Conservation (phyloP, 1,139 yeast genomes). For the Yamadazyma taylorii region DNA sequence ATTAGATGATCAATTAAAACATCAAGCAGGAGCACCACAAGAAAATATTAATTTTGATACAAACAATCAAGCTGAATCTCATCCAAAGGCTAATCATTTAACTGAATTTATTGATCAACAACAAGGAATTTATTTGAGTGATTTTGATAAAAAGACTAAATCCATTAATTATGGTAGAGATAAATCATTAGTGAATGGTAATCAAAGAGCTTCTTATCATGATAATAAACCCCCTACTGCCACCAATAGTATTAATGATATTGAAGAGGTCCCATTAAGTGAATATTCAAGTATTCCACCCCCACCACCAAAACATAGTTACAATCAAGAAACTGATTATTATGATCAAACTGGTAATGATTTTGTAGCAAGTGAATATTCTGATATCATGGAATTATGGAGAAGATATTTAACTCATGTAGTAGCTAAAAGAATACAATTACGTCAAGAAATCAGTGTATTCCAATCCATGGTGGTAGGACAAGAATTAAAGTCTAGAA, state of each 20-base stretch:
- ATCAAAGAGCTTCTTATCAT: not conserved
- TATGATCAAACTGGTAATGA: conserved; percentile 8
- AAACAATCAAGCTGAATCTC: not conserved
- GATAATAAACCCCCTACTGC: conserved; percentile 2
- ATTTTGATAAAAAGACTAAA: conserved; percentile 15
- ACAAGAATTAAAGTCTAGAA: conserved; percentile 14
- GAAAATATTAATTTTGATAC: conserved; percentile 14
- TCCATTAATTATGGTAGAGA: conserved; percentile 20
- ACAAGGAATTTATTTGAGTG: conserved; percentile 22
- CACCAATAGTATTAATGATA: conserved; percentile 12
- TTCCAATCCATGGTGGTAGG: conserved; percentile 31
- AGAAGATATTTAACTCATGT: conserved; percentile 36
- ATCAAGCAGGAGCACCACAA: conserved; percentile 29
- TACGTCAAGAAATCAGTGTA: conserved; percentile 42
- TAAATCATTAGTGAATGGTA: conserved; percentile 1
- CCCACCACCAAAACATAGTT: conserved; percentile 26
- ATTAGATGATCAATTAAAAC: conserved; percentile 29
- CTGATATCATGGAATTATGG: conserved; percentile 34
- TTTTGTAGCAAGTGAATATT: conserved; percentile 12
- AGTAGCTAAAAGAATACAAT: conserved; percentile 37
- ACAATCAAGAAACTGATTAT: conserved; percentile 1
- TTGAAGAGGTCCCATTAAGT: conserved; percentile 22
- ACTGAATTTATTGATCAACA: conserved; percentile 32
- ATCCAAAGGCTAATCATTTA: conserved; percentile 20
- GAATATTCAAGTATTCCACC: conserved; percentile 23